Evolutionary conservation across 2,329 filamentous ascomycete species (phyloP), one percentile per base, ranked within the genome.

Genomic region (Clarireedia paspali): DNA sequence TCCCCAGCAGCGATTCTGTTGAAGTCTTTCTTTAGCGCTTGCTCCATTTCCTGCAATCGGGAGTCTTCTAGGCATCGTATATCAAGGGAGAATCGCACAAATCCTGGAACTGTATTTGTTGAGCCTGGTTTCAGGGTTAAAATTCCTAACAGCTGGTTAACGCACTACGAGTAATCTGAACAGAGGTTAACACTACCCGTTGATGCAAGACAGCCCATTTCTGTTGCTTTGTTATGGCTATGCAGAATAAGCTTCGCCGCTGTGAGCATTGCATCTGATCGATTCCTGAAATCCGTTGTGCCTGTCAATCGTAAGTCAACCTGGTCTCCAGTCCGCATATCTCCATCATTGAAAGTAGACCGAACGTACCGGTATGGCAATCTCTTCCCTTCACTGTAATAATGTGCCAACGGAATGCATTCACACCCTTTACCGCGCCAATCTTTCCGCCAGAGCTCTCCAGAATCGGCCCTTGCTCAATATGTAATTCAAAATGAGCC

Each of bases 401-500:
- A 0, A 81, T 85, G 68, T 83, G 84, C 88, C 88, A 91, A 57
- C 82, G 81, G 69, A 88, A 90, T 5, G 84, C 85, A 67, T 91
- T 87, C 1, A 88, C 87, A 2, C 86, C 87, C 34, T 80, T 78
- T 4, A 91, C 88, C 6, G 88, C 78, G 23, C 85, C 84, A 51
- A 92, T 78, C 53, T 83, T 83, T 61, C 83, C 77, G 26, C 76
- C 72, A 27, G 79, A 75, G 15, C 77, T 77, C 64, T 91, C 84
- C 1, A 95, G 77, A 36, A 89, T 81, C 0, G 88, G 88, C 0
- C 88, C 88, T 68, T 95, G 90, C 68, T 95, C 89, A 53, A 92
- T 92, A 66, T 94, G 89, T 9, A 94, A 76, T 69, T 92, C 88
- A 64, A 92, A 91, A 69, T 92, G 88, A 0, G 87, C 88, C 0